These are phyloP conservation scores for Hypoxylon rubiginosum DNA, from an alignment of 2,329 filamentous ascomycete genomes.

Conservation along the genomic window DNA sequence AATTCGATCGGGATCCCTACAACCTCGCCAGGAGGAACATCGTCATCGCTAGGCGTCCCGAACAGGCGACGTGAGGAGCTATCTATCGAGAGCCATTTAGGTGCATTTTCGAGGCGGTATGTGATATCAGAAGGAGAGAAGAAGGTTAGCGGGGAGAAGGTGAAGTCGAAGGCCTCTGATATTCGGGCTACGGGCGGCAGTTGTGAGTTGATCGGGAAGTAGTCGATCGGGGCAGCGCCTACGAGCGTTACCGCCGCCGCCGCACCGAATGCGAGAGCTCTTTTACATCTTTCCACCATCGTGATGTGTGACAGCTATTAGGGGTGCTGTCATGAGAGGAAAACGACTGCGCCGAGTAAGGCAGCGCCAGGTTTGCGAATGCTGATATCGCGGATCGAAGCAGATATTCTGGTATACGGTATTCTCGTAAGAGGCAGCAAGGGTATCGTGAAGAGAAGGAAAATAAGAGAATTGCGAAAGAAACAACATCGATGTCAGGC, in stretches of 20 bases:
- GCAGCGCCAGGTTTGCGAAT: conserved; percentile 6
- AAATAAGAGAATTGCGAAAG: conserved; percentile 30
- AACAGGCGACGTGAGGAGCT: conserved; percentile 73
- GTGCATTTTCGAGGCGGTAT: conserved; percentile 75
- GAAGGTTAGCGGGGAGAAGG: conserved; percentile 82
- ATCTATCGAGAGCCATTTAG: conserved; percentile 82
- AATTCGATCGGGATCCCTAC: conserved; percentile 74
- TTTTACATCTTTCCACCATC: conserved; percentile 44
- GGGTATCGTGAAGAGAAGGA: conserved; percentile 15
- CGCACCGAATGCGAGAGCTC: conserved; percentile 23
- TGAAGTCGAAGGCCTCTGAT: conserved; percentile 75
- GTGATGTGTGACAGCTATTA: conserved; percentile 32
- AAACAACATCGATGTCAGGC: conserved; percentile 16
- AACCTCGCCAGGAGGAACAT: conserved; percentile 63
- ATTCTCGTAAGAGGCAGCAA: conserved; percentile 8
- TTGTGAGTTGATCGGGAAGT: conserved; percentile 87
- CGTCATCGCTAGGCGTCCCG: conserved; percentile 73
- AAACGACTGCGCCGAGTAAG: conserved; percentile 3
- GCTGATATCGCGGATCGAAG: conserved; percentile 12
- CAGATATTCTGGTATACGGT: conserved; percentile 6
- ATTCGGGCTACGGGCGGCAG: conserved; percentile 83
- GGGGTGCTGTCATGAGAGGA: conserved; percentile 32
- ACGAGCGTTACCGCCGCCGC: conserved; percentile 47
- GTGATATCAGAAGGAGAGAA: conserved; percentile 69
- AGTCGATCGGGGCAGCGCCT: conserved; percentile 58